phyloP scores from a whole-genome alignment of 352 stramenopile species.

The Phytophthora litchii region DNA sequence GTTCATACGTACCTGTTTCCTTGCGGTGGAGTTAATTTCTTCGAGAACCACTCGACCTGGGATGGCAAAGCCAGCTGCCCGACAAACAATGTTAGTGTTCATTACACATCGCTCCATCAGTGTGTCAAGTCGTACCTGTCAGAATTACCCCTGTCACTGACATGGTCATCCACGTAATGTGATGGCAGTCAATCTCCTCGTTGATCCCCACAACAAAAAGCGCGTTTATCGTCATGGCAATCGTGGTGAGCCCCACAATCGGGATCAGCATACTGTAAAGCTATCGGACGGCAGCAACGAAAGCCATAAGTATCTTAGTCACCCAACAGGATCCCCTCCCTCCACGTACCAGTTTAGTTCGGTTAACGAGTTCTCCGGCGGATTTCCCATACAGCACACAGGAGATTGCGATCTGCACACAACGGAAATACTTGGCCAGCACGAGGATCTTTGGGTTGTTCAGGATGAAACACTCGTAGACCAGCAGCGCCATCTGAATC shows the following conservation, averaged over 20 bases:
- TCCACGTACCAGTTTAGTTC: constrained; percentile 37
- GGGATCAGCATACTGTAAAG: constrained; percentile 61
- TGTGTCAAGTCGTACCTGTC: constrained; percentile 36
- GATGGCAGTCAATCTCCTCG: constrained; percentile 71
- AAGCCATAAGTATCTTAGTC: not conserved
- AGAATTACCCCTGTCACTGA: constrained; percentile 64
- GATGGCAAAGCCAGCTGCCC: constrained; percentile 64
- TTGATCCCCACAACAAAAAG: constrained; percentile 48
- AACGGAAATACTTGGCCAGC: constrained; percentile 73
- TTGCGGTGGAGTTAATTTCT: constrained; percentile 59
- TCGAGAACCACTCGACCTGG: constrained; percentile 62
- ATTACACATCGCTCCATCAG: not conserved
- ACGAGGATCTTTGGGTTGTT: constrained; percentile 71
- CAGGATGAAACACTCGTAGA: constrained; percentile 63
- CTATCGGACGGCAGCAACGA: constrained; percentile 21
- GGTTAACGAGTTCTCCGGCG: constrained; percentile 65
- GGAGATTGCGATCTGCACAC: constrained; percentile 68
- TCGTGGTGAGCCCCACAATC: constrained; percentile 49
- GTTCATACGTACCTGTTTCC: constrained; percentile 45
- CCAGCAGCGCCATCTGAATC: constrained; percentile 70
- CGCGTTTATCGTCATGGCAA: constrained; percentile 64
- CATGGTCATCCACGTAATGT: constrained; percentile 74
- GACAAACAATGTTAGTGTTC: not conserved
- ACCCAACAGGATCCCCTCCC: not conserved
- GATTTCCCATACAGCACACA: constrained; percentile 75